Evolutionary conservation across 257 asterid genomes (phyloP).

Genomic region (Fraxinus pennsylvanica): DNA sequence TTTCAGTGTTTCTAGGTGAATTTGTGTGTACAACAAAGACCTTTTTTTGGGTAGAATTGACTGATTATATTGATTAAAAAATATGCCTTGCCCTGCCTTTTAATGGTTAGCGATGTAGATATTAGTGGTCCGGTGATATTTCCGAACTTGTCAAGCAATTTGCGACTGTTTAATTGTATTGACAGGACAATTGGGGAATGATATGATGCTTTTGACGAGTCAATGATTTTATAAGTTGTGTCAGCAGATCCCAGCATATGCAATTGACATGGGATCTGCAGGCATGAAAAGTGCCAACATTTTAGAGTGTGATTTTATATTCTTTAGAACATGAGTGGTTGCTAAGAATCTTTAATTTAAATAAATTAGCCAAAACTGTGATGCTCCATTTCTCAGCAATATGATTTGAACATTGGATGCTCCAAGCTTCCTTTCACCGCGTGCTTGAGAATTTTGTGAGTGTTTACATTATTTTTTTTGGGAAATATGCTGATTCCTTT

Average conservation of each 20-base stretch:
- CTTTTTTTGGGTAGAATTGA: neutral
- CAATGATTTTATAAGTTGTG: neutral
- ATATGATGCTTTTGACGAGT: constrained; percentile 9
- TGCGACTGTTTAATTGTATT: neutral
- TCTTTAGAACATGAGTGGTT: neutral
- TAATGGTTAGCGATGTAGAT: neutral
- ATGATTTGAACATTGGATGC: too few species aligned
- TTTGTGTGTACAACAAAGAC: neutral
- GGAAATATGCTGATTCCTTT: neutral
- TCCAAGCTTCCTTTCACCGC: too few species aligned
- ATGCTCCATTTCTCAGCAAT: neutral
- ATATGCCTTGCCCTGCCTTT: neutral
- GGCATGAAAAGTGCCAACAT: neutral
- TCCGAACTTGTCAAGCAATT: neutral
- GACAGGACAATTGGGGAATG: neutral
- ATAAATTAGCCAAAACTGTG: neutral
- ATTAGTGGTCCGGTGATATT: neutral
- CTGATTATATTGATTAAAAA: neutral
- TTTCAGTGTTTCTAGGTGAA: neutral
- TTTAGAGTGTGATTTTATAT: neutral
- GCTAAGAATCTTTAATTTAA: neutral
- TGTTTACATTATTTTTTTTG: too few species aligned
- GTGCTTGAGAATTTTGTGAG: neutral
- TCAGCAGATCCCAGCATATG: neutral
- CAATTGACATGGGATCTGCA: constrained; percentile 17